Base-by-base conservation (phyloP, 495 filamentous ascomycete genomes). In the Penicillium psychrofluorescens region DNA sequence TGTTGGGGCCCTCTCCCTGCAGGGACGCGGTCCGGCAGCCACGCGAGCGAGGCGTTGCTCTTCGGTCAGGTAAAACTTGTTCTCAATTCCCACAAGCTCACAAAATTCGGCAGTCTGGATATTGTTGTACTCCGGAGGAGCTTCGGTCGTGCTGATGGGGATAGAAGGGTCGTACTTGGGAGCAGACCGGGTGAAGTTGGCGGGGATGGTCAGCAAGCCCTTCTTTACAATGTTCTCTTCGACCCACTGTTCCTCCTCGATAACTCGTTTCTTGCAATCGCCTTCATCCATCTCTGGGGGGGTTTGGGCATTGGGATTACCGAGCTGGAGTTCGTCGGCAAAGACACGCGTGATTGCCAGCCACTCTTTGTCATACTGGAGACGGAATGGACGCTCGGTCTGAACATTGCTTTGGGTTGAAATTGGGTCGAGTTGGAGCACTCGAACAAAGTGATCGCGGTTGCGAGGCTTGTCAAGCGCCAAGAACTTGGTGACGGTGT, bases 281-380 rank as follows among this genome's bases (percentile, higher is more conserved):
- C 61, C 70, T 47, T 88, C 82, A 12, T 85, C 84, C n/a, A 72
- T 63, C 45, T 88, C 64, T 0, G 59, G 51, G 0, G 84, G 67
- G 0, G 67, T 49, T 8, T 50, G 53, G 1, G 74, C 71, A 9
- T 45, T 56, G 4, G 66, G 69, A 49, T 85, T 68, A 27, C 83
- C 84, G 30, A 90, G 64, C 6, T 61, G 54, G 3, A 88, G 66
- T 30, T 78, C 68, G 0, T 70, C 46, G 22, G 83, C 79, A 54
- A 95, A 90, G 2, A 81, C 81, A 11, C 90, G 88, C 2, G 83
- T 86, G 50, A 98, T 95, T 7, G 92, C 84, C 4, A 97, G 79
- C 90, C 90, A 98, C 67, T 98, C 92, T 28, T 81, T 80, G 61
- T 98, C 92, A 60, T 97, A 96, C 29, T 79, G 62, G 4, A 97